Conservation (phyloP, 169 alveolate species). For the Plasmodium knowlesi region DNA sequence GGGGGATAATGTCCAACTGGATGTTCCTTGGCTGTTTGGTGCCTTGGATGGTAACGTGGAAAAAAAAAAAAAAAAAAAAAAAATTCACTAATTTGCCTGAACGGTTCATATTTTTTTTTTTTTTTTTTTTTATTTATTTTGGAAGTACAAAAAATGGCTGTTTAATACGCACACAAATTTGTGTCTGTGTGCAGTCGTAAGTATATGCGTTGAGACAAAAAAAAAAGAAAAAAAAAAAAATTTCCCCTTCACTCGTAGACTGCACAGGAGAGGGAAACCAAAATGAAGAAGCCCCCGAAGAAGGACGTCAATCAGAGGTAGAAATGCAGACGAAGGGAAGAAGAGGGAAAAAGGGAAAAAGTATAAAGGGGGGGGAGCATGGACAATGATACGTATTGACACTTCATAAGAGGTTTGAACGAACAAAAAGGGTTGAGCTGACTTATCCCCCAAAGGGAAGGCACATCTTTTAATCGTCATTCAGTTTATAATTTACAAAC, state of each 20-base stretch:
- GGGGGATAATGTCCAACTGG: slow-evolving; percentile 86
- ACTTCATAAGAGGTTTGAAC: neutral
- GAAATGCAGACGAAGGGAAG: neutral
- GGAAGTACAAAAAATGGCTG: slow-evolving; percentile 5
- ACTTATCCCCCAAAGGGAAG: neutral
- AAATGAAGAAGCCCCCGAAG: slow-evolving; percentile 37
- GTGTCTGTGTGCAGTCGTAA: neutral
- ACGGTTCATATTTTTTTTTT: neutral
- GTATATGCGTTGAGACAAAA: neutral
- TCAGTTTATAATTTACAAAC: neutral
- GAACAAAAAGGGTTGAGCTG: neutral
- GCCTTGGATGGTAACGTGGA: slow-evolving; percentile 74
- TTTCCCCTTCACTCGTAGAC: slow-evolving; percentile 19
- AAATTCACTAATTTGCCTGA: neutral
- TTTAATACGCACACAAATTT: neutral
- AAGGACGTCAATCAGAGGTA: slow-evolving; percentile 37
- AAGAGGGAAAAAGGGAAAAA: neutral
- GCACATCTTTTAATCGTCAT: neutral
- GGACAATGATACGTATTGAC: neutral
- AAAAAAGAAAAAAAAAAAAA: slow-evolving; percentile 24
- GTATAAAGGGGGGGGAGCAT: neutral
- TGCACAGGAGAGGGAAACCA: slow-evolving; percentile 67
- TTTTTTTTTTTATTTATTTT: slow-evolving; percentile 7
- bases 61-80: neutral
- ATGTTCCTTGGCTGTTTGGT: slow-evolving; percentile 78